Conservation (phyloP, 148 eudicot species). For the Vaccinium myrtillus region DNA sequence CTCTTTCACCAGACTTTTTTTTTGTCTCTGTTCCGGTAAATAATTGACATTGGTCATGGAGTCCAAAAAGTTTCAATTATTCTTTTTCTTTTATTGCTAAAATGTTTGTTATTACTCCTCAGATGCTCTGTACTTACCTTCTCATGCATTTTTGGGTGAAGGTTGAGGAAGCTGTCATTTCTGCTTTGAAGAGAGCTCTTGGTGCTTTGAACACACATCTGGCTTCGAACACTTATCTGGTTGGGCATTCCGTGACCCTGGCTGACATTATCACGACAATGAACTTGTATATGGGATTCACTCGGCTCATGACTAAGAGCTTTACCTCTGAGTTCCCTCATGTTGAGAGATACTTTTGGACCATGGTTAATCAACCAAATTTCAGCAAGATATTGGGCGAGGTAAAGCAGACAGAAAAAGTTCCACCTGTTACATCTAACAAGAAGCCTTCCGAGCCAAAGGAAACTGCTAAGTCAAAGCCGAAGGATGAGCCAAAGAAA, state of each 20-base stretch:
- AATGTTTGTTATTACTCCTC: background rate
- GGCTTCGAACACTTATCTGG: constrained; percentile 63
- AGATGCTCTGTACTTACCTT: background rate
- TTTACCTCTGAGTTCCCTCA: constrained; percentile 77
- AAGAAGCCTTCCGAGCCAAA: constrained; percentile 57
- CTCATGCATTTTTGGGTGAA: constrained; percentile 19
- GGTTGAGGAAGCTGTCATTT: constrained; percentile 70
- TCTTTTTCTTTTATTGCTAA: background rate
- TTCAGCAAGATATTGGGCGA: constrained; percentile 64
- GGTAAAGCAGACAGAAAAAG: constrained; percentile 48
- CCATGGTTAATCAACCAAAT: constrained; percentile 72
- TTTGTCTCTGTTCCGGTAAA: background rate
- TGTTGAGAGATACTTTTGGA: constrained; percentile 83
- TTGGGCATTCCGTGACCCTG: constrained; percentile 63
- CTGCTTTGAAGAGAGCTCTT: constrained; percentile 61
- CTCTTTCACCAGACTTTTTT: background rate
- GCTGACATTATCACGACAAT: constrained; percentile 69
- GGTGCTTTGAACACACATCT: constrained; percentile 65
- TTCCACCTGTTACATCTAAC: constrained; percentile 45
- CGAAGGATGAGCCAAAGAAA: constrained; percentile 60
- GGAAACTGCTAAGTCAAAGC: constrained; percentile 52
- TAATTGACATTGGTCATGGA: background rate
- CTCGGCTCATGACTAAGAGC: constrained; percentile 51
- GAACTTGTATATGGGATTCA: constrained; percentile 50
- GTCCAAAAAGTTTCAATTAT: background rate